A percentile compares a stretch with the other conserved stretches of the same genome.
phyloP scores from a whole-genome alignment of 495 filamentous ascomycete species.

The Xylaria grammica region DNA sequence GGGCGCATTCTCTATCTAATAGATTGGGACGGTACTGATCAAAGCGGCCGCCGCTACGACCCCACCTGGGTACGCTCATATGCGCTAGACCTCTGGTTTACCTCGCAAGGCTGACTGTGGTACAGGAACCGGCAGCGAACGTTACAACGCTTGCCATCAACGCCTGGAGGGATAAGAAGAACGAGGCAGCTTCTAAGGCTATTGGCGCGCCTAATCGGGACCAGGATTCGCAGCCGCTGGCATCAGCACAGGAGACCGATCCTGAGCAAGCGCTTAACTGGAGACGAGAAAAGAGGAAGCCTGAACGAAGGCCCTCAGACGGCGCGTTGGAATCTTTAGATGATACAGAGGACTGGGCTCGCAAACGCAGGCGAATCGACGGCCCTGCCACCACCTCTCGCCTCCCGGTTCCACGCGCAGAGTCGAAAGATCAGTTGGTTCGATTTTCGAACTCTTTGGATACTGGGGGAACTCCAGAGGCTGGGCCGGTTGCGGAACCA shows the following conservation, averaged over 20 bases:
- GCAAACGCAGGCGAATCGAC: constrained; percentile 7
- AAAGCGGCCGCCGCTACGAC: constrained; percentile 38
- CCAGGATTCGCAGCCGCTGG: neutral
- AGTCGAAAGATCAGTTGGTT: neutral
- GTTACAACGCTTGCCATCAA: constrained; percentile 36
- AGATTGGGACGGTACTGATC: constrained; percentile 48
- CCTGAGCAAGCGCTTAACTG: neutral
- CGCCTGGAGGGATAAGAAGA: constrained; percentile 38
- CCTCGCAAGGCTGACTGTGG: constrained; percentile 9
- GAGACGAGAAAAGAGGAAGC: constrained; percentile 1
- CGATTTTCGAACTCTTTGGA: neutral
- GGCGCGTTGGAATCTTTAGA: neutral
- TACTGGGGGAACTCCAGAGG: neutral
- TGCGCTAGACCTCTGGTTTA: neutral
- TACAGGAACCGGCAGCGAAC: constrained; percentile 46
- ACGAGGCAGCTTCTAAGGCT: constrained; percentile 16
- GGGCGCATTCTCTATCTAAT: constrained; percentile 41
- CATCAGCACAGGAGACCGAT: constrained; percentile 8
- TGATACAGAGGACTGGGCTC: constrained; percentile 8
- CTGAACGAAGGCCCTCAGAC: constrained; percentile 14
- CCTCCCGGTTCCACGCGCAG: neutral
- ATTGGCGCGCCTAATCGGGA: constrained; percentile 16
- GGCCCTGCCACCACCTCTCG: neutral
- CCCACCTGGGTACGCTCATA: constrained; percentile 47
- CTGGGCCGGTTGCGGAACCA: neutral